Base-by-base conservation (phyloP, 1,139 yeast genomes). In the Blastobotrys malaysiensis region DNA sequence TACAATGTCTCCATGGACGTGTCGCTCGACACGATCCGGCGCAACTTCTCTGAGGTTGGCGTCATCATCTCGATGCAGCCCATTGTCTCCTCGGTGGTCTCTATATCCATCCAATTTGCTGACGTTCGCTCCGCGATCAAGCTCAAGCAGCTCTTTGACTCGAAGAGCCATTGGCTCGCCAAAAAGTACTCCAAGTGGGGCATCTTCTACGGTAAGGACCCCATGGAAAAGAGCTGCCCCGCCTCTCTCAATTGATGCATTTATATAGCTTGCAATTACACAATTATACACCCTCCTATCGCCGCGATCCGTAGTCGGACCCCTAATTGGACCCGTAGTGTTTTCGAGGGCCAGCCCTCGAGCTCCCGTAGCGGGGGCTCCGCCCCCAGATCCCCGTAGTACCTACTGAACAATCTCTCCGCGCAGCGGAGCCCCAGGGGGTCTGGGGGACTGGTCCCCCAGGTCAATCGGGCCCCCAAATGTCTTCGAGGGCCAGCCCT, bases 191-290 rank as follows among this genome's bases (percentile, higher is more conserved):
- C 68, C 7, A 78, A 73, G 6, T 88, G 95, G 95, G 69, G 74
- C 9, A 70, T 85, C 2, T 77, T 82, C 79, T 88, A 81, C 63
- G 89, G 87, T 0, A 78, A 77, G 52, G 96, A 88, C 65, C 79
- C 81, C 1, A 76, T 88, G 5, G 93, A 86, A 59, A 74, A 73
- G 57, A 82, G 79, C 4, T 77, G 81, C 58, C 65, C 65, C 5
- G 53, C 58, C 1, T 44, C 57, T 3, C 46, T 60, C 24, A 46
- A 20, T 24, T 20, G 19, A 45, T 16, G 11, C 13, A 22, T 5
- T 36, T 36, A 5, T 13, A 18, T 45, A 50, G 11, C 48, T 19
- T 20, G 19, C 11, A n/a, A 7, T 18, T 14, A 9, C 16, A 13
- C 20, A 50, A 48, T 20, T 9, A 4, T 26, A 21, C 22, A 11